These are phyloP conservation scores for Pythium aristosporum DNA, from an alignment of 352 stramenopile genomes.

Conservation along the genomic window DNA sequence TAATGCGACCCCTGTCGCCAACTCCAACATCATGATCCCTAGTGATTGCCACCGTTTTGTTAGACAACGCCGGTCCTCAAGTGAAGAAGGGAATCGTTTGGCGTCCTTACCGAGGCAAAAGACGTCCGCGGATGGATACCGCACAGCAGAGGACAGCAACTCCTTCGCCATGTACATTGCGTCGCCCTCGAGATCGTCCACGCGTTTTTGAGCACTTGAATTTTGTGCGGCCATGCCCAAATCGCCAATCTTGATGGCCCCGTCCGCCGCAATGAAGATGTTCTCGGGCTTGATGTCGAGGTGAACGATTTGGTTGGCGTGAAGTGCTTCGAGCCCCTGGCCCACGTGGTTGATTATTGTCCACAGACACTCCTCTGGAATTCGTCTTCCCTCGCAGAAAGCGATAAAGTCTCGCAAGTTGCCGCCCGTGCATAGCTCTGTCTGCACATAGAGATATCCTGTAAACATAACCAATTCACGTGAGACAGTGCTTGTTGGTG, in stretches of 20 bases:
- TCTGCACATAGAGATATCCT: constrained; percentile 93
- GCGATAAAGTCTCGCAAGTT: constrained; percentile 80
- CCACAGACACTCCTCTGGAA: constrained; percentile 72
- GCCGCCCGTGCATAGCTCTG: constrained; percentile 89
- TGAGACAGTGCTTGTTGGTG: background rate
- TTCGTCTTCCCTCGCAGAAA: constrained; percentile 25
- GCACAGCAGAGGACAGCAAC: constrained; percentile 68
- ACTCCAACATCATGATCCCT: constrained; percentile 73
- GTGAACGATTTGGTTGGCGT: constrained; percentile 90
- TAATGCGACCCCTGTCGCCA: constrained; percentile 40
- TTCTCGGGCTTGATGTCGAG: constrained; percentile 98
- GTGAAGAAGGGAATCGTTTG: background rate
- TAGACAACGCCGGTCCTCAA: background rate
- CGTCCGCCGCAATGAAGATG: constrained; percentile 84
- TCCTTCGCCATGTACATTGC: constrained; percentile 91
- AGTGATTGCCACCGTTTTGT: background rate
- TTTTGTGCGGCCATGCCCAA: constrained; percentile 89
- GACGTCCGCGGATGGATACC: constrained; percentile 88
- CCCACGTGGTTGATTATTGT: constrained; percentile 70
- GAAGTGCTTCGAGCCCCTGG: constrained; percentile 85
- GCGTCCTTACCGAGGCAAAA: constrained; percentile 88
- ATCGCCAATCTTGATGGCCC: constrained; percentile 86
- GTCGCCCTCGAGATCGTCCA: constrained; percentile 92
- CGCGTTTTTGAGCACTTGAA: constrained; percentile 28
- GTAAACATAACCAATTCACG: background rate